Evolutionary conservation across 441 rosid genomes (phyloP).

Genomic region (Arabidopsis hybrid): DNA sequence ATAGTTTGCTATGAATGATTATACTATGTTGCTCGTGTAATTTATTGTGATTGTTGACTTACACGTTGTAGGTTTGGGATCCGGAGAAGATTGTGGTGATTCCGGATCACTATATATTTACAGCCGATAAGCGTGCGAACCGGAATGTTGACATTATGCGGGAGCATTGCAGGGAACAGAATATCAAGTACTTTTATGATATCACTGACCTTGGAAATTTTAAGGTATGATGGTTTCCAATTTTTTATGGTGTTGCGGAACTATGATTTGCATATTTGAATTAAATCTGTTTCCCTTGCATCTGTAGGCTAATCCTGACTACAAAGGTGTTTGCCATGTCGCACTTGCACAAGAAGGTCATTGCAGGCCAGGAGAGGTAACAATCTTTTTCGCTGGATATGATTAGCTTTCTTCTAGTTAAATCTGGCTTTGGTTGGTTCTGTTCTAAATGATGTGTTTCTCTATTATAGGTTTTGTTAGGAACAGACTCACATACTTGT

Average conservation of each 20-base stretch:
- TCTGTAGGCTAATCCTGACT: slow-evolving; percentile 90
- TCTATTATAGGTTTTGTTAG: slow-evolving; percentile 78
- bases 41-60: slow-evolving; percentile 14
- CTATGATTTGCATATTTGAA: background rate
- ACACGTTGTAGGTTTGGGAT: slow-evolving; percentile 84
- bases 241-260: background rate
- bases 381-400: background rate
- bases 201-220: slow-evolving; percentile 87
- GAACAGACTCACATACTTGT: slow-evolving; percentile 97
- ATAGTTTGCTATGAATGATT: slow-evolving; percentile 15
- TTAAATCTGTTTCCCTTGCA: background rate
- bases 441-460: slow-evolving; percentile 5
- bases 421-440: background rate
- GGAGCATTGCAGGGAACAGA: slow-evolving; percentile 86
- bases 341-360: slow-evolving; percentile 99
- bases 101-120: slow-evolving; percentile 98
- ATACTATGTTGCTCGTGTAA: background rate
- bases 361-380: slow-evolving; percentile 98
- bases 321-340: slow-evolving; percentile 96
- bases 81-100: slow-evolving; percentile 91
- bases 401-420: slow-evolving; percentile 13
- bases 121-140: slow-evolving; percentile 92
- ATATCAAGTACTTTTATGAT: slow-evolving; percentile 95
- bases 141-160: slow-evolving; percentile 96
- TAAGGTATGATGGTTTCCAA: slow-evolving; percentile 54